Percentiles rank a stretch among this genome's conserved stretches.
These are phyloP conservation scores for Pseudogymnoascus sp. DNA, from an alignment of 2,329 filamentous ascomycete species.

Conservation along the genomic window DNA sequence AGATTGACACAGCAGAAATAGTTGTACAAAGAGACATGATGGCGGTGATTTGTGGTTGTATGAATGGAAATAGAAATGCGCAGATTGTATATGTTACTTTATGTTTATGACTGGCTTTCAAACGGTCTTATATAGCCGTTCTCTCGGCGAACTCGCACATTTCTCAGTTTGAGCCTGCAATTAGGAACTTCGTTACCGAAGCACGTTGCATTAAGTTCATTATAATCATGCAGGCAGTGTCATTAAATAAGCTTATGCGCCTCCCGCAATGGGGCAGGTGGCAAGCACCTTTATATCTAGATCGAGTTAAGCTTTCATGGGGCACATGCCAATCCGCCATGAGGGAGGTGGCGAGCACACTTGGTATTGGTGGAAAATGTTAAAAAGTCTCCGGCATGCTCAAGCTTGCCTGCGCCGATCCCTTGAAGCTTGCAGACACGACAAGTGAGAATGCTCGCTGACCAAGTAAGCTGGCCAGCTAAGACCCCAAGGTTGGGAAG, in stretches of 20 bases:
- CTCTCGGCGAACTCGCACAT: neutral
- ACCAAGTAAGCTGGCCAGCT: neutral
- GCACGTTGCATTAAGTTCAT: neutral
- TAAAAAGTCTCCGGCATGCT: neutral
- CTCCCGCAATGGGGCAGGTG: neutral
- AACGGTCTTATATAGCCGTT: neutral
- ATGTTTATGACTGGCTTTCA: neutral
- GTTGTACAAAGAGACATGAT: neutral
- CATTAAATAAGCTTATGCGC: conserved; percentile 5
- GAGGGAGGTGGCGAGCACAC: neutral
- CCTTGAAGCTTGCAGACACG: neutral
- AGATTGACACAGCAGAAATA: neutral
- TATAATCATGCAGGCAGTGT: neutral
- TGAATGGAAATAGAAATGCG: neutral
- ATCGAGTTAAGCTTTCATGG: neutral
- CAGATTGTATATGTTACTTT: neutral
- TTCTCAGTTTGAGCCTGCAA: neutral
- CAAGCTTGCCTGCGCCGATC: neutral
- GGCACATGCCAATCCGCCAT: neutral
- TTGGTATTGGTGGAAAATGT: neutral
- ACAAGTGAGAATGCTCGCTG: neutral
- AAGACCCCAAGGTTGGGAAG: neutral
- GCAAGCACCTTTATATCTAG: neutral
- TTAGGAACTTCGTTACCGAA: neutral
- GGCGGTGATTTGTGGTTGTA: neutral